Evolutionary conservation across 148 eudicot species (phyloP), one percentile per base, ranked within the genome.

Genomic region (Arctostaphylos glauca): DNA sequence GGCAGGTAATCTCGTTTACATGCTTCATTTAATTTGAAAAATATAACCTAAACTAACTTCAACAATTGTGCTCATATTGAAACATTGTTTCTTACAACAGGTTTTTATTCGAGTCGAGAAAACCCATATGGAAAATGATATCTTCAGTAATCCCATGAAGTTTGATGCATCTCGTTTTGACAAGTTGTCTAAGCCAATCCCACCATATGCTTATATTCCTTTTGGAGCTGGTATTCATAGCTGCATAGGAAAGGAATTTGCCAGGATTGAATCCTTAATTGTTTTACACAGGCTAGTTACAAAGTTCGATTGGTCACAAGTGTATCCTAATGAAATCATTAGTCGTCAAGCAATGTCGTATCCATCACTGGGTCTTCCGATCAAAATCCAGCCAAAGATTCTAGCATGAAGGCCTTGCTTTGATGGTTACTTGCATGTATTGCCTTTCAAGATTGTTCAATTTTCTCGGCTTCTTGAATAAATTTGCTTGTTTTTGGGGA

Each of bases 181-280:
- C 46, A 82, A 76, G 23, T 62, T 64, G 14, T 41, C 62, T 1
- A 76, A 76, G 13, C 48, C 77, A 18, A 21, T 82, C 9, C 84
- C 84, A 14, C 84, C 84, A 5, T 82, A 82, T 49, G 54, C 80
- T 75, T 82, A 82, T 10, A 3, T 76, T 12, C 80, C 80, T 18
- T 82, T 82, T 13, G 84, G 84, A 49, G 84, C n/a, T 7, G 84
- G 84, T 19, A 25, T 64, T 25, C 83, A 81, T n/a, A 64, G 59
- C 48, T 81, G 83, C 58, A 70, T 81, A 4, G 83, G 83, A 12
- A 81, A 53, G 14, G 83, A 81, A 76, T 81, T 81, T 81, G 83
- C 83, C 5, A 70, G 83, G 83, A 76, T 81, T 41, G 83, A 81
- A 67, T 56, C 66, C 31, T 52, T 81, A 43, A 71, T 62, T 3